These are phyloP conservation scores for Phialophora tarda DNA, from an alignment of 2,329 filamentous ascomycete species.

Conservation along the genomic window DNA sequence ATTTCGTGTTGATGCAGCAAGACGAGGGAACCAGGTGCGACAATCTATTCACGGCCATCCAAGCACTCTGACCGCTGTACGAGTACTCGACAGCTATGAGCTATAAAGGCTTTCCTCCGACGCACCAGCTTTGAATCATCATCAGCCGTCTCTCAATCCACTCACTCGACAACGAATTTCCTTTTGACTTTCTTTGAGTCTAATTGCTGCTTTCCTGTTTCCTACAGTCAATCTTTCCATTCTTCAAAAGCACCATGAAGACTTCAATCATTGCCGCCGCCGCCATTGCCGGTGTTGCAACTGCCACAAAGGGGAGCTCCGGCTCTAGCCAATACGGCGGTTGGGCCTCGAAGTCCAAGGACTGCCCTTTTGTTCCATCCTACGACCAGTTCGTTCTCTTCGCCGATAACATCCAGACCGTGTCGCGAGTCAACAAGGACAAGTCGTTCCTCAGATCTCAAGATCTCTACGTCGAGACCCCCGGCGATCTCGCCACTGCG, in stretches of 20 bases:
- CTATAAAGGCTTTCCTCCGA: not conserved
- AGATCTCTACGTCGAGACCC: constrained; percentile 13
- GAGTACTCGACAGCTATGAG: not conserved
- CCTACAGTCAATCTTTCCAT: constrained; percentile 2
- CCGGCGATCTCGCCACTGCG: constrained; percentile 7
- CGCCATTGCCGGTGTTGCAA: constrained; percentile 3
- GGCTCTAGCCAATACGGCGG: not conserved
- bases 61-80: not conserved
- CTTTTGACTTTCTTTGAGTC: constrained; percentile 12
- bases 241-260: constrained; percentile 10
- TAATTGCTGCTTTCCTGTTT: not conserved
- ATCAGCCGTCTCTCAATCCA: constrained; percentile 11
- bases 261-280: constrained; percentile 12
- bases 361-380: constrained; percentile 8
- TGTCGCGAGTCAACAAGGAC: constrained; percentile 1
- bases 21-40: not conserved
- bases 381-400: constrained; percentile 12
- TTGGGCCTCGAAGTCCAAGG: not conserved
- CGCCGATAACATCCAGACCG: constrained; percentile 17
- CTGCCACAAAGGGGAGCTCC: constrained; percentile 5
- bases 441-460: constrained; percentile 10
- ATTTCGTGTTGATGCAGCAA: not conserved
- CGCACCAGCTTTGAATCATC: not conserved
- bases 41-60: not conserved
- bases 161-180: constrained; percentile 13